Conservation (phyloP, 352 stramenopile genomes). For the Phytophthora meadii region DNA sequence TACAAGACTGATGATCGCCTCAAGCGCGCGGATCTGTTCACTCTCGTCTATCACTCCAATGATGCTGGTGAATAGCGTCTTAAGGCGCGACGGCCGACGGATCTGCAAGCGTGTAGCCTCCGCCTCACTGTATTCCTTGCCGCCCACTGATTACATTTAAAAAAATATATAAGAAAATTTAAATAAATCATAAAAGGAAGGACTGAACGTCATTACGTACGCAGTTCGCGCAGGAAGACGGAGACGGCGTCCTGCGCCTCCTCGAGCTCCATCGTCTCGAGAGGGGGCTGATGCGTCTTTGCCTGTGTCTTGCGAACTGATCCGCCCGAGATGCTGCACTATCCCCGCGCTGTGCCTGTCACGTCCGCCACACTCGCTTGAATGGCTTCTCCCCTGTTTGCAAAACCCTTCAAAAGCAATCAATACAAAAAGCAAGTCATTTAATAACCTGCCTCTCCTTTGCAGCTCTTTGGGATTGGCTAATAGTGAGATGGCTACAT, state of each 20-base stretch:
- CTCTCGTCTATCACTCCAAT: slow-evolving; percentile 69
- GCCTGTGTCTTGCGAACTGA: slow-evolving; percentile 30
- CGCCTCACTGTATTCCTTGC: slow-evolving; percentile 65
- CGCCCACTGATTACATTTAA: slow-evolving; percentile 47
- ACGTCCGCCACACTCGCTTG: slow-evolving; percentile 28
- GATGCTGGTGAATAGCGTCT: slow-evolving; percentile 69
- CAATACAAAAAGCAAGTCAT: slow-evolving; percentile 31
- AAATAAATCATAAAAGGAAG: background rate
- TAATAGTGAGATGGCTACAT: slow-evolving; percentile 45
- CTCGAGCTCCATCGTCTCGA: slow-evolving; percentile 33
- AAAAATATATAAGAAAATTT: background rate
- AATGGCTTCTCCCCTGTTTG: slow-evolving; percentile 21
- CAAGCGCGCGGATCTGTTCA: slow-evolving; percentile 72
- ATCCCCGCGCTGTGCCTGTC: slow-evolving; percentile 18
- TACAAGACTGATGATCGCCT: slow-evolving; percentile 81
- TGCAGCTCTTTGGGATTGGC: slow-evolving; percentile 34
- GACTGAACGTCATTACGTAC: slow-evolving; percentile 28
- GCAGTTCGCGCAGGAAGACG: slow-evolving; percentile 55
- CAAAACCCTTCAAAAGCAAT: too few relatives aligned
- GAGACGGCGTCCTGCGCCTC: slow-evolving; percentile 39
- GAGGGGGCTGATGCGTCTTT: slow-evolving; percentile 8
- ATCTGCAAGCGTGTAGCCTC: slow-evolving; percentile 73
- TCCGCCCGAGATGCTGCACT: slow-evolving; percentile 16
- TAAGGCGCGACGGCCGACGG: slow-evolving; percentile 63
- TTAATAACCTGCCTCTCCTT: slow-evolving; percentile 19